Percentiles rank a stretch among this genome's conserved stretches.
Evolutionary conservation across 108 stramenopile genomes (phyloP).

Genomic region (Nannochloropsis gaditana): DNA sequence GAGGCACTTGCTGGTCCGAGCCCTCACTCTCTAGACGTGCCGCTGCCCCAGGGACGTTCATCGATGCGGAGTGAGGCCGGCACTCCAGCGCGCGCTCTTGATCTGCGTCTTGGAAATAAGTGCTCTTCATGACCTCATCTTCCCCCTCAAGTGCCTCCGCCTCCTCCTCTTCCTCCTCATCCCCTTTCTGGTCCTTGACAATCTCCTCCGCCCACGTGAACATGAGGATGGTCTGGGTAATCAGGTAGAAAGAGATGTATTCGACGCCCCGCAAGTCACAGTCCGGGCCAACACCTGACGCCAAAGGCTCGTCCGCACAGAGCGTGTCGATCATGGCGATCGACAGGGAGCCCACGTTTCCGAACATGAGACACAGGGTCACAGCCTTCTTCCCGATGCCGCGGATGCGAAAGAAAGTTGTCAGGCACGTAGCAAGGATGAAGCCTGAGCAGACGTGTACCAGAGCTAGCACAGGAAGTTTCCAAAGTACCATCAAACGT

Average conservation of each 20-base stretch:
- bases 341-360: neutral
- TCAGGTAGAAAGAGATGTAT: slow-evolving; percentile 8
- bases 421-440: slow-evolving; percentile 4
- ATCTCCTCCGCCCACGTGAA: slow-evolving; percentile 15
- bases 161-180: neutral
- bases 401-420: neutral
- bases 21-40: neutral
- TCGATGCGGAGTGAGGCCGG: neutral
- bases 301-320: slow-evolving; percentile 8
- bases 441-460: neutral
- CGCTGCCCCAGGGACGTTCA: neutral
- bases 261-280: neutral
- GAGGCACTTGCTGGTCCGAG: neutral
- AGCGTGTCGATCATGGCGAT: neutral
- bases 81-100: neutral
- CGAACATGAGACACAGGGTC: neutral
- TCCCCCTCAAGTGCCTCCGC: neutral
- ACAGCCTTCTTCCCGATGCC: neutral
- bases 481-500: neutral
- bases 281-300: neutral
- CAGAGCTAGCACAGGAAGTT: neutral
- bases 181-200: neutral
- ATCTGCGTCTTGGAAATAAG: neutral
- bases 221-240: neutral
- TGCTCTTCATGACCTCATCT: neutral